Evolutionary conservation across 192 early-diverging fungal species (phyloP).

Genomic region (Coemansia sp.): DNA sequence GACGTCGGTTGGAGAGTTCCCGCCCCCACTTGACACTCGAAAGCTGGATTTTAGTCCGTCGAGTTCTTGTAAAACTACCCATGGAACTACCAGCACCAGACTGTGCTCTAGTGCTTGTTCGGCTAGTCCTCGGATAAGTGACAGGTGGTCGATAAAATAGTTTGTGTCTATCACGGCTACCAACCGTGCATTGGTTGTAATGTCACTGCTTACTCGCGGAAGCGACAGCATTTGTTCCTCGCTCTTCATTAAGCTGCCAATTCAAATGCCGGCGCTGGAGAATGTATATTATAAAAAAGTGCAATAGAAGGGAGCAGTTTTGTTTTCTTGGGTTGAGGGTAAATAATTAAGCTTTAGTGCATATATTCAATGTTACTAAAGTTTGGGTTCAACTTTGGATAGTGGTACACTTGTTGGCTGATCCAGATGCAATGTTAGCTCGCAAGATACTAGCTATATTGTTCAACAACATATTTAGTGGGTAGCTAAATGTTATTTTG

Average conservation of each 20-base stretch:
- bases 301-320: background rate
- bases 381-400: too few species aligned
- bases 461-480: too few species aligned
- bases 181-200: constrained; percentile 17
- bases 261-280: background rate
- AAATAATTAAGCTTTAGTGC: too few species aligned
- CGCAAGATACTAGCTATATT: too few species aligned
- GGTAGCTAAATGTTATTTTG: too few species aligned
- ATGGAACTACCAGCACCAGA: constrained; percentile 35
- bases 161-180: constrained; percentile 45
- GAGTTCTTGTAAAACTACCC: constrained; percentile 43
- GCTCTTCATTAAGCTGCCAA: background rate
- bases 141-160: constrained; percentile 38
- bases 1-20: background rate
- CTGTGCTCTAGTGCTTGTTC: constrained; percentile 2
- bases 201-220: constrained; percentile 6
- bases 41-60: constrained; percentile 30
- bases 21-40: background rate
- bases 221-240: background rate
- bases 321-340: too few species aligned
- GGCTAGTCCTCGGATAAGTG: constrained; percentile 18
- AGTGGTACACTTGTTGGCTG: too few species aligned
- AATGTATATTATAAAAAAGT: background rate
- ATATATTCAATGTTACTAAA: too few species aligned
- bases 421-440: too few species aligned